A percentile compares a stretch with the other conserved stretches of the same genome.
phyloP scores from a whole-genome alignment of 2,329 filamentous ascomycete genomes.

The Clonostachys solani region DNA sequence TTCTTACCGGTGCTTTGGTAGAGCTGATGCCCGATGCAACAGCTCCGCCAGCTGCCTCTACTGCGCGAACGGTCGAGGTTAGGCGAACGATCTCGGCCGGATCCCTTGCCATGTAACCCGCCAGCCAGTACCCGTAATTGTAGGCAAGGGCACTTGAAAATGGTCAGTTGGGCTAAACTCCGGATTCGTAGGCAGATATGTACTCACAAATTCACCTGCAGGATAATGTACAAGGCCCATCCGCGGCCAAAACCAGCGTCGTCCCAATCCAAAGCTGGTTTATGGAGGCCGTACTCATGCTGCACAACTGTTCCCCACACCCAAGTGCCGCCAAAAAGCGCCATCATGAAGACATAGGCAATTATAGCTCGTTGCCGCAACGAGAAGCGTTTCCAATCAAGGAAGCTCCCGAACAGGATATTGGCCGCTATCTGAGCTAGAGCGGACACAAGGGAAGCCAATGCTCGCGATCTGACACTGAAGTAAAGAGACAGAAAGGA shows the following conservation, averaged over 20 bases:
- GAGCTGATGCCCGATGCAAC: background rate
- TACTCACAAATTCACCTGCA: constrained; percentile 8
- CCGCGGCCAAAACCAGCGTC: constrained; percentile 11
- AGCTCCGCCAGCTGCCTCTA: background rate
- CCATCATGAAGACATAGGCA: constrained; percentile 2
- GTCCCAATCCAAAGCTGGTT: constrained; percentile 9
- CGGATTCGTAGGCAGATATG: constrained; percentile 5
- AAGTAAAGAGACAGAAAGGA: constrained; percentile 52
- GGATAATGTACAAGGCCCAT: constrained; percentile 13
- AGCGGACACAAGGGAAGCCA: constrained; percentile 63
- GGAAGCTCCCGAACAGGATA: constrained; percentile 12
- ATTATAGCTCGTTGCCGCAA: constrained; percentile 5
- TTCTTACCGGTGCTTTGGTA: background rate
- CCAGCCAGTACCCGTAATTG: background rate
- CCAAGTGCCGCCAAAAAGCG: constrained; percentile 6
- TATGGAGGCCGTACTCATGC: constrained; percentile 5
- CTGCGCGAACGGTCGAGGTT: background rate
- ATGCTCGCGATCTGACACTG: constrained; percentile 61
- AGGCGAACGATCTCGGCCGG: background rate
- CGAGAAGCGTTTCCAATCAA: constrained; percentile 10
- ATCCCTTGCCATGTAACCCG: constrained; percentile 1
- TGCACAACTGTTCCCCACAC: constrained; percentile 12
- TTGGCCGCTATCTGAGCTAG: constrained; percentile 11
- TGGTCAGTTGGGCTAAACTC: constrained; percentile 8
- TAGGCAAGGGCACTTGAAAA: background rate